Evolutionary conservation across 2,329 filamentous ascomycete species (phyloP), one percentile per base, ranked within the genome.

Genomic region (Cladosporium sp.): DNA sequence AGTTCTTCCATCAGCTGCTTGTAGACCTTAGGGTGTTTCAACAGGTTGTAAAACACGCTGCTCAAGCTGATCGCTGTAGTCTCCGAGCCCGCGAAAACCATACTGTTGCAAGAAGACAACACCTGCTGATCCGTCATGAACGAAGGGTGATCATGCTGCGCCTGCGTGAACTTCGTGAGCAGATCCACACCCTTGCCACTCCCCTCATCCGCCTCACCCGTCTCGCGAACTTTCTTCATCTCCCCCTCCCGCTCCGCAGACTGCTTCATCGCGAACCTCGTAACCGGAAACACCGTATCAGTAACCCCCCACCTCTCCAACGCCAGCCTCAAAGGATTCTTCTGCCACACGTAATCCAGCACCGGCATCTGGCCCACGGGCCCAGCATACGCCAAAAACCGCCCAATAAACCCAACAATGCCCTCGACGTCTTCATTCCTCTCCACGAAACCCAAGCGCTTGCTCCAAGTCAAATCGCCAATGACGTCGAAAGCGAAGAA

Each of bases 401-500:
- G 76, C 4, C 72, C 73, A 1, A 88, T 67, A 59, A 86, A 86
- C 0, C 67, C 70, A 4, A 90, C 78, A 45, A 90, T 89, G 0
- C 85, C 85, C 54, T 88, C 85, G 11, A 91, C 80, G 55, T 91
- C 87, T 61, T 83, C 76, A 43, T 88, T 84, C 62, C 79, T 77
- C 65, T 91, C 85, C 2, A 91, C 69, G 56, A 91, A 91, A 0
- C 87, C 87, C 51, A 89, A 78, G 0, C 84, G 76, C 64, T 87
- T 87, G 64, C 80, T 83, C 69, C 87, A 90, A 0, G 85, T 89
- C 60, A 90, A 79, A 54, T 87, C 83, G 5, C 85, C 85, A 54
- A 89, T 89, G 12, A 90, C 86, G 62, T 91, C 87, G 60, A 91
- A 91, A 0, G 87, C 87, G 58, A 87, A 90, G 63, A 83, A 90